Percentiles rank a stretch among this genome's conserved stretches.
Conservation (phyloP, 768 basidiomycete genomes). For the Phlebiopsis gigantea region DNA sequence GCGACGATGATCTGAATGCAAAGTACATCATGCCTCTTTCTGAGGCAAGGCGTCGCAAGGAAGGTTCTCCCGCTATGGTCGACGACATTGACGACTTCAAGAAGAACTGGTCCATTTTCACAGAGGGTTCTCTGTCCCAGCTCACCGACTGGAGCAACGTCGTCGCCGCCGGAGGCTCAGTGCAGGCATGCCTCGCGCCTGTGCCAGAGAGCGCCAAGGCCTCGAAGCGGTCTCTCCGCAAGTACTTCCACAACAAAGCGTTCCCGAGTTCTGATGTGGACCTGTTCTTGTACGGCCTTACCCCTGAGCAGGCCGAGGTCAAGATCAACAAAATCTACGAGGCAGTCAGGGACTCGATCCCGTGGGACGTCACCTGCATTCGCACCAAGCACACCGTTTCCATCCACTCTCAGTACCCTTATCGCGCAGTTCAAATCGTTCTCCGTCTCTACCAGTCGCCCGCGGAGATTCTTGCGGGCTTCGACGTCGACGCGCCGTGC, state of each 20-base stretch:
- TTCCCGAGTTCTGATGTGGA: slow-evolving; percentile 63
- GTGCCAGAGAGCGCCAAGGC: slow-evolving; percentile 42
- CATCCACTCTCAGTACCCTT: slow-evolving; percentile 62
- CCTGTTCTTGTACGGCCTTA: slow-evolving; percentile 57
- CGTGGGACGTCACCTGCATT: slow-evolving; percentile 65
- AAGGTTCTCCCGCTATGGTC: slow-evolving; percentile 47
- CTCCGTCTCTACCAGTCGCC: slow-evolving; percentile 60
- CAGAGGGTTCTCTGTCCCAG: slow-evolving; percentile 56
- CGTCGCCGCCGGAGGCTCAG: slow-evolving; percentile 55
- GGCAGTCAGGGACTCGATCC: slow-evolving; percentile 59
- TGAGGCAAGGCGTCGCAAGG: slow-evolving; percentile 37
- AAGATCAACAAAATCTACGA: slow-evolving; percentile 58
- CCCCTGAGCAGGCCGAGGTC: slow-evolving; percentile 52
- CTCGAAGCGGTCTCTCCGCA: slow-evolving; percentile 52
- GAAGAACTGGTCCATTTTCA: slow-evolving; percentile 60
- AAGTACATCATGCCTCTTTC: slow-evolving; percentile 53
- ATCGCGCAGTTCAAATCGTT: slow-evolving; percentile 62
- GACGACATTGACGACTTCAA: slow-evolving; percentile 50
- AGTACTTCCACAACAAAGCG: slow-evolving; percentile 47
- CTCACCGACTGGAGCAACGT: slow-evolving; percentile 59
- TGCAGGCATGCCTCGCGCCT: slow-evolving; percentile 52
- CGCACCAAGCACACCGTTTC: slow-evolving; percentile 63
- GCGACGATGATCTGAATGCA: slow-evolving; percentile 38
- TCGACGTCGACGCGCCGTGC: slow-evolving; percentile 63
- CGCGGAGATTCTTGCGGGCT: slow-evolving; percentile 61